Conservation (phyloP, 257 asterid species). For the Solanum boliviense region DNA sequence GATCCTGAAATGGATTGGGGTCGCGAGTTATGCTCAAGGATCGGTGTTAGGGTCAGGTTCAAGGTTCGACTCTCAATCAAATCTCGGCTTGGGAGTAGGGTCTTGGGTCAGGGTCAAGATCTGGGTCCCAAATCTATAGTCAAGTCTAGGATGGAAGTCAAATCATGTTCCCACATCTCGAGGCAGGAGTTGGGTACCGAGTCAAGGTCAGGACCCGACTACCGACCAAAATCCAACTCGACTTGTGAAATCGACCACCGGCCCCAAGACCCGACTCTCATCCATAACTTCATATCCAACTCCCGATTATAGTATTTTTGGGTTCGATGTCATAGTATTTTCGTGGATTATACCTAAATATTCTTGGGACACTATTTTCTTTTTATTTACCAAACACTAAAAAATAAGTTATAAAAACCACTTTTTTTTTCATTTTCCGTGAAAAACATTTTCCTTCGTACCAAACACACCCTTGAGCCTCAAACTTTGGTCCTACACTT, state of each 20-base stretch:
- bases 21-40: background rate
- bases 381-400: background rate
- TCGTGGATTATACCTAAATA: background rate
- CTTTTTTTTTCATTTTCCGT: background rate
- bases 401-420: background rate
- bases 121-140: background rate
- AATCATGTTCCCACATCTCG: no score
- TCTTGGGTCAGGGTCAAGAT: background rate
- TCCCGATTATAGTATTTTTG: background rate
- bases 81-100: background rate
- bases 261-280: background rate
- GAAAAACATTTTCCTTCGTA: background rate
- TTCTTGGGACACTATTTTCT: background rate
- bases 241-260: background rate
- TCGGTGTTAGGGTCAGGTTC: background rate
- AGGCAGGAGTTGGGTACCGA: background rate
- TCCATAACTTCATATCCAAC: background rate
- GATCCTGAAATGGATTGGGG: background rate
- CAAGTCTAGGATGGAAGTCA: background rate
- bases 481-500: background rate
- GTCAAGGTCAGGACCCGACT: background rate
- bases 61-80: background rate
- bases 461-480: background rate
- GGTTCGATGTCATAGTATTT: background rate
- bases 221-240: background rate